Evolutionary conservation across 164 flowering plant species (phyloP).

Genomic region (Pachysandra terminalis): DNA sequence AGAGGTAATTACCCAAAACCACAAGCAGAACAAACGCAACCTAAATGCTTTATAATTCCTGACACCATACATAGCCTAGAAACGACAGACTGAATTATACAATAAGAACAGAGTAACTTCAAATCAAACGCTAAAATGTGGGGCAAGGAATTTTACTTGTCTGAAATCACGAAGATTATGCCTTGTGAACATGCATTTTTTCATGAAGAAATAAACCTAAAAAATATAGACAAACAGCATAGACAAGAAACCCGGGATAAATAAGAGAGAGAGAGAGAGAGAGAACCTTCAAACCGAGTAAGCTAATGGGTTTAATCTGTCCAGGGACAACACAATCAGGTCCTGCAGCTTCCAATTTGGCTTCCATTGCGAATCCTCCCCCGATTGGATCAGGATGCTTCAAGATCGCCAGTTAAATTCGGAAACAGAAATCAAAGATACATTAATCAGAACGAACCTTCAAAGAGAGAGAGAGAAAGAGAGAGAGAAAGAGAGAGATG

Average conservation of each 20-base stretch:
- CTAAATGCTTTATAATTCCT: no score
- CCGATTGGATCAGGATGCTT: constrained; percentile 79
- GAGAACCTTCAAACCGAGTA: constrained; percentile 77
- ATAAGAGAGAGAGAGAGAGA: not conserved
- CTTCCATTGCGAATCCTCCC: constrained; percentile 63
- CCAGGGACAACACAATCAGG: constrained; percentile 90
- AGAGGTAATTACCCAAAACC: no score
- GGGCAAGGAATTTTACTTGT: no score
- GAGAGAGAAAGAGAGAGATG: not conserved
- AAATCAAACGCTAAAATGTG: no score
- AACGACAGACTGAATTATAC: no score
- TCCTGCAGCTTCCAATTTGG: constrained; percentile 79
- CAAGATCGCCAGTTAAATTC: constrained; percentile 4
- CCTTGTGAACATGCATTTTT: no score
- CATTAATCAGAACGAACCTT: not conserved
- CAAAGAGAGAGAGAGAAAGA: not conserved
- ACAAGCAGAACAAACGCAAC: no score
- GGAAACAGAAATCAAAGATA: not conserved
- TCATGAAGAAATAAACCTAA: no score
- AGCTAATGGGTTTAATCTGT: constrained; percentile 50
- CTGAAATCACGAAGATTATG: no score
- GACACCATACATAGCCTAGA: no score
- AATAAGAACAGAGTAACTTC: no score
- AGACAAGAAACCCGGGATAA: not conserved
- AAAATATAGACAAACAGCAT: no score